Conservation (phyloP, 495 filamentous ascomycete genomes). For the Hypoxylon perforatum region DNA sequence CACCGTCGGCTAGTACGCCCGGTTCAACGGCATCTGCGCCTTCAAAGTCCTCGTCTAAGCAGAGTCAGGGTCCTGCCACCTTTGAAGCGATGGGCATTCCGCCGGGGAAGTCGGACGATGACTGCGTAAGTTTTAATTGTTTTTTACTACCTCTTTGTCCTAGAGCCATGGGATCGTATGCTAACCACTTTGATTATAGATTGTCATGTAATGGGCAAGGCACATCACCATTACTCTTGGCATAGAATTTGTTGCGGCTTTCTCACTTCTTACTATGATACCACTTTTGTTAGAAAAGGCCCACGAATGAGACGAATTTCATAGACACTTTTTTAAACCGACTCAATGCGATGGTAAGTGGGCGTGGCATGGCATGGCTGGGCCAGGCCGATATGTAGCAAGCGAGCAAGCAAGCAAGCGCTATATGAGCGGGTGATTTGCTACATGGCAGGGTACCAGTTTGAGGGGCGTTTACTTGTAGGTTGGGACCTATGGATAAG, state of each 20-base stretch:
- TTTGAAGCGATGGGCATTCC: constrained; percentile 99
- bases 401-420: no score
- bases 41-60: constrained; percentile 54
- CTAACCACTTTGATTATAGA: constrained; percentile 21
- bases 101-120: constrained; percentile 77
- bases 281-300: constrained; percentile 34
- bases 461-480: no score
- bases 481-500: no score
- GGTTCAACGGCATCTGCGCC: constrained; percentile 44
- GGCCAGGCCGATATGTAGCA: constrained; percentile 1
- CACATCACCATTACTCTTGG: constrained; percentile 10
- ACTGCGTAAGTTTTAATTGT: constrained; percentile 79
- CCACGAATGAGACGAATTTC: constrained; percentile 17
- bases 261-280: constrained; percentile 40
- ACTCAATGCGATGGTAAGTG: neutral
- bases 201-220: constrained; percentile 36
- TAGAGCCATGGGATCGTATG: neutral
- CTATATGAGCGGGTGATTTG: no score
- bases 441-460: no score
- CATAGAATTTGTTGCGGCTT: constrained; percentile 31
- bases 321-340: neutral
- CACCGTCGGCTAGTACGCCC: constrained; percentile 40
- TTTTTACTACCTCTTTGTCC: neutral
- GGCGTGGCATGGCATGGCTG: constrained; percentile 8
- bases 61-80: constrained; percentile 87